These are phyloP conservation scores for Microthyrium microscopicum DNA, from an alignment of 2,329 filamentous ascomycete species.

Conservation along the genomic window DNA sequence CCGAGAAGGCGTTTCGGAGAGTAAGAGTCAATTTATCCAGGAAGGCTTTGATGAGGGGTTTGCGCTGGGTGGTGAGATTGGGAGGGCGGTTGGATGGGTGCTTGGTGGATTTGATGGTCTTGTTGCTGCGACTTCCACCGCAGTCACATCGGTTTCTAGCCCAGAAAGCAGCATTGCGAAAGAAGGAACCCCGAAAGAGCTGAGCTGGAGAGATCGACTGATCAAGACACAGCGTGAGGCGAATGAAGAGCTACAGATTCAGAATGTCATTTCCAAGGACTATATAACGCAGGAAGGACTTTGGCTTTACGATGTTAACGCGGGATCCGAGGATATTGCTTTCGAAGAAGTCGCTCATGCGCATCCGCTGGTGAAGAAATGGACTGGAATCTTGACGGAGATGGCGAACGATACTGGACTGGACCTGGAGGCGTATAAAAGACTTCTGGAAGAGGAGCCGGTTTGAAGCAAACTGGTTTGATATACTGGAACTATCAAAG, in stretches of 20 bases:
- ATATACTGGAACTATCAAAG: too few relatives aligned
- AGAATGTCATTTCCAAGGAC: constrained; percentile 45
- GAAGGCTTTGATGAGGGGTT: constrained; percentile 86
- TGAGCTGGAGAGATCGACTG: constrained; percentile 17
- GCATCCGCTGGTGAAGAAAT: constrained; percentile 8
- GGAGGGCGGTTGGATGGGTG: constrained; percentile 54
- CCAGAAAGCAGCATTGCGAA: constrained; percentile 9
- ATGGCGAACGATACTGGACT: constrained; percentile 2
- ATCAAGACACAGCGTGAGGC: too few relatives aligned
- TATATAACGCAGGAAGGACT: constrained; percentile 56
- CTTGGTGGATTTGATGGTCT: constrained; percentile 66
- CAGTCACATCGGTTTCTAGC: constrained; percentile 14
- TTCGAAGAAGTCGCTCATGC: constrained; percentile 30
- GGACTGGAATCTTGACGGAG: constrained; percentile 1
- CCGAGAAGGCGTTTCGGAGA: constrained; percentile 64
- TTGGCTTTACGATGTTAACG: constrained; percentile 46
- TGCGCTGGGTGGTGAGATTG: constrained; percentile 64
- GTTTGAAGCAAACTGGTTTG: too few relatives aligned
- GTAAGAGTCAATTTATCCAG: constrained; percentile 65
- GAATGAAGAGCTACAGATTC: constrained; percentile 40
- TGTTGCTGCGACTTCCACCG: constrained; percentile 27
- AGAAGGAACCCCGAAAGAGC: constrained; percentile 11
- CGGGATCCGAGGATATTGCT: constrained; percentile 27
- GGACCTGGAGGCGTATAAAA: constrained; percentile 2
- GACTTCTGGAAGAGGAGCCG: not conserved